phyloP scores from a whole-genome alignment of 1,139 yeast species.

The Kodamaea alishanica region DNA sequence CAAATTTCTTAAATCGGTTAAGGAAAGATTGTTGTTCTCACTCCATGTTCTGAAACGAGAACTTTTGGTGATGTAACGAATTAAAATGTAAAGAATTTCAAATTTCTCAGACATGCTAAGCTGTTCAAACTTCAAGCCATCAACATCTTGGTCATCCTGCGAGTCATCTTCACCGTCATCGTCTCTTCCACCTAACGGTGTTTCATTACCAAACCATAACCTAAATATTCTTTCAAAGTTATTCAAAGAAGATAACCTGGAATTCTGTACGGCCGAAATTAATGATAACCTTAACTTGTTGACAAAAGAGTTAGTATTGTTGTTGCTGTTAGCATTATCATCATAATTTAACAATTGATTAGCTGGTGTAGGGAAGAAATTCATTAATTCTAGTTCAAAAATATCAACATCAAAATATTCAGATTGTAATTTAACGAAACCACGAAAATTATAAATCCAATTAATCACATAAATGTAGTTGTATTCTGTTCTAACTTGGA shows the following conservation, averaged over 20 bases:
- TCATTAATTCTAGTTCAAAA: constrained; percentile 52
- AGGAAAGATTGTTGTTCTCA: constrained; percentile 36
- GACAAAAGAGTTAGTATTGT: constrained; percentile 24
- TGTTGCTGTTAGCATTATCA: constrained; percentile 3
- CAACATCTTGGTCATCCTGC: constrained; percentile 9
- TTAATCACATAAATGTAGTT: constrained; percentile 46
- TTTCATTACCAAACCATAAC: constrained; percentile 39
- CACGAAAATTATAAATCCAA: constrained; percentile 49
- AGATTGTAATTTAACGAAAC: constrained; percentile 38
- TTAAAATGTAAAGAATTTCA: constrained; percentile 41
- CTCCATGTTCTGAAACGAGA: constrained; percentile 40
- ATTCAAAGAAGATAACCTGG: constrained; percentile 25
- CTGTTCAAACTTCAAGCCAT: constrained; percentile 29
- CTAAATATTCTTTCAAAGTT: constrained; percentile 49
- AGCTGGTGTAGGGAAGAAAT: constrained; percentile 19
- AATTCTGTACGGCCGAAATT: constrained; percentile 32
- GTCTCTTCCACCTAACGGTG: constrained; percentile 34
- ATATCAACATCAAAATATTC: constrained; percentile 53
- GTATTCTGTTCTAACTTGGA: constrained; percentile 24
- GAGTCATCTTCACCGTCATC: constrained; percentile 25
- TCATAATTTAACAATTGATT: constrained; percentile 6
- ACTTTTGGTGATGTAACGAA: constrained; percentile 35
- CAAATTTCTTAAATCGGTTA: constrained; percentile 27
- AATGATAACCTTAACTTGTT: constrained; percentile 41
- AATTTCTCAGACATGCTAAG: constrained; percentile 44